A percentile compares a stretch with the other conserved stretches of the same genome.
phyloP scores from a whole-genome alignment of 2,329 filamentous ascomycete genomes.

The Phaeosphaeriaceae sp. region DNA sequence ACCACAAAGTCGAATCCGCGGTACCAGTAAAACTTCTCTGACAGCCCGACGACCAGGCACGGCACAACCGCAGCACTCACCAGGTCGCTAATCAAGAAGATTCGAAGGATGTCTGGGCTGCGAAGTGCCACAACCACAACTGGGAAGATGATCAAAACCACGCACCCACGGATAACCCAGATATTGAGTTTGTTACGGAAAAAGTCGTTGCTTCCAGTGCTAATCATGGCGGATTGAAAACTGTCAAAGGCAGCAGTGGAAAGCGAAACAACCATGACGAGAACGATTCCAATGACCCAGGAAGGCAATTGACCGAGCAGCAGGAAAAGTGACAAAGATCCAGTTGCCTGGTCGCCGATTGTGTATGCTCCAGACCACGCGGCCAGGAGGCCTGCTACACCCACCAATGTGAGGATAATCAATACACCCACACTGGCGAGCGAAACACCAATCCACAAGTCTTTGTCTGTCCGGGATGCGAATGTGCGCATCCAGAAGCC shows the following conservation, averaged over 20 bases:
- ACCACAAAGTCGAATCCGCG: constrained; percentile 80
- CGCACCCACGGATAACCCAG: constrained; percentile 72
- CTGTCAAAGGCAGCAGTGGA: constrained; percentile 81
- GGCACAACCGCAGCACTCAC: constrained; percentile 79
- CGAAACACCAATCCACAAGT: constrained; percentile 76
- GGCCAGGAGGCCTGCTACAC: constrained; percentile 74
- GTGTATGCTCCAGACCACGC: constrained; percentile 78
- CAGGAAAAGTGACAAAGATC: constrained; percentile 76
- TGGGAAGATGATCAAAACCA: constrained; percentile 76
- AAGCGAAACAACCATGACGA: constrained; percentile 80
- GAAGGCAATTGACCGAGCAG: constrained; percentile 73
- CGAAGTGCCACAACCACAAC: constrained; percentile 76
- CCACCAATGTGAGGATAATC: constrained; percentile 74
- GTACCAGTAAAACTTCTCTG: constrained; percentile 72
- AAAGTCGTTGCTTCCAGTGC: constrained; percentile 81
- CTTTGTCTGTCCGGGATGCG: constrained; percentile 77
- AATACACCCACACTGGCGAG: constrained; percentile 69
- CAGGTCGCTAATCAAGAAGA: constrained; percentile 82
- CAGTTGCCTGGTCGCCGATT: constrained; percentile 65
- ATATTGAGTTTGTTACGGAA: constrained; percentile 82
- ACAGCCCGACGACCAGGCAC: constrained; percentile 74
- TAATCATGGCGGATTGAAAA: constrained; percentile 83
- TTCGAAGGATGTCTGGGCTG: constrained; percentile 76
- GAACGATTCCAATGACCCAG: constrained; percentile 82
- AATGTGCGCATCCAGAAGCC: constrained; percentile 87